Evolutionary conservation across 192 early-diverging fungal species (phyloP), one percentile per base, ranked within the genome.

Genomic region (Coemansia erecta): DNA sequence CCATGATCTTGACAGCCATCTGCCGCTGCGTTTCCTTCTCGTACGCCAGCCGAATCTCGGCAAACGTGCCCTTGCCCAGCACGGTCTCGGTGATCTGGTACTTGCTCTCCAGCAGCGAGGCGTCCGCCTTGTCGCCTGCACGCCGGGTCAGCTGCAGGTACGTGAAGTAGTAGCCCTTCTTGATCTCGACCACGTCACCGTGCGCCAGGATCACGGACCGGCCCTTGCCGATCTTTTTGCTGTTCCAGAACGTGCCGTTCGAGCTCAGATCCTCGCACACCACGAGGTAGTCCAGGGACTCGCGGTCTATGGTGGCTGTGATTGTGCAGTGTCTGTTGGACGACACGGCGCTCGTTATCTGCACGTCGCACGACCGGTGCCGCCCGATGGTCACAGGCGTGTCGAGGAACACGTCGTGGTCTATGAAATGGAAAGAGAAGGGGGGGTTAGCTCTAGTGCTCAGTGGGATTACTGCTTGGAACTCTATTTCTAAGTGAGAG

Each of bases 1-100:
- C 89, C 68, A 95, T 89, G 64, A 95, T 89, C 72, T 95, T 95
- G 55, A 92, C 89, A 0, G 93, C 93, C 60, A 85, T 84, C 56
- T 84, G 82, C 43, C 85, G 59, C 44, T 87, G 84, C 31, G 85
- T 86, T 19, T 67, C 77, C 49, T 88, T 84, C 18, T 87, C 79
- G 26, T 85, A 78, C 2, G 84, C 90, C 22, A 85, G 64, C 33
- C 83, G 75, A 58, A 94, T 90, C 64, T 91, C 86, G 14, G 89
- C 88, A 80, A 92, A 94, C 11, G 87, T 85, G 19, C 90, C 90
- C 28, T 73, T 81, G 37, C 75, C 77, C 53, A 81, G 52, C 12
- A 72, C 59, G 8, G 59, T 66, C 40, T 73, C 66, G 8, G 73
- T 71, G 58, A 80, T 74, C 63, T 80, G 76, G 68, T 72, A 81